phyloP scores from a whole-genome alignment of 768 basidiomycete genomes.

The Lyophyllum shimeji region DNA sequence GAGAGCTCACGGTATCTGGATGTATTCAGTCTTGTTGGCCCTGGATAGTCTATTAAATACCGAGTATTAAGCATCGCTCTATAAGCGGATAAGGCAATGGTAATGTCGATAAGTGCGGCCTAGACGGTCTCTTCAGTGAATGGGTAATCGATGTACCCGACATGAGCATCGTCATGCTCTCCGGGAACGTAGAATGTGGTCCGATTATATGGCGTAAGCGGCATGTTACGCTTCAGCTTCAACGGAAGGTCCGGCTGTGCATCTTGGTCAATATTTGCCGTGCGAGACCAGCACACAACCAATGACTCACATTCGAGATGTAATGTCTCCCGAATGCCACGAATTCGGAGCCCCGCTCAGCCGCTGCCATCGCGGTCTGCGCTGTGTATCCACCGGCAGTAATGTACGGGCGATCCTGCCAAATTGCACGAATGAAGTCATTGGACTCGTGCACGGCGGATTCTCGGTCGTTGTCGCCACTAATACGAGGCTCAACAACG shows the following conservation, averaged over 20 bases:
- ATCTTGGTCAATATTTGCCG: background rate
- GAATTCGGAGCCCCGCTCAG: conserved; percentile 29
- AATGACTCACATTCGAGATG: conserved; percentile 30
- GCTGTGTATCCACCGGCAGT: conserved; percentile 44
- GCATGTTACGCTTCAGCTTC: background rate
- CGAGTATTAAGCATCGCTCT: no score
- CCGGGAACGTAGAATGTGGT: conserved; percentile 39
- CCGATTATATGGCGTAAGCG: conserved; percentile 32
- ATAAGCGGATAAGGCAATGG: no score
- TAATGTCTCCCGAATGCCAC: conserved; percentile 30
- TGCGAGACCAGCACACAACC: background rate
- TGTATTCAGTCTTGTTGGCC: no score
- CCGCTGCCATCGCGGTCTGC: conserved; percentile 34
- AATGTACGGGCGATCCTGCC: conserved; percentile 41
- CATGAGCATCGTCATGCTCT: conserved; percentile 20
- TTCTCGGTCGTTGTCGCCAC: conserved; percentile 12
- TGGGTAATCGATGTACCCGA: conserved; percentile 32
- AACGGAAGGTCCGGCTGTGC: conserved; percentile 10
- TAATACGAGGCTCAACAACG: conserved; percentile 38
- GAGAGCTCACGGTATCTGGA: no score
- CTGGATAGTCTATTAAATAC: no score
- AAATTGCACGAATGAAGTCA: conserved; percentile 45
- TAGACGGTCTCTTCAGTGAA: background rate
- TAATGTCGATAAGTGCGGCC: no score
- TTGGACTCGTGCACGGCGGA: conserved; percentile 28